phyloP scores from a whole-genome alignment of 2,329 filamentous ascomycete species.

The Parascedosporium putredinis region DNA sequence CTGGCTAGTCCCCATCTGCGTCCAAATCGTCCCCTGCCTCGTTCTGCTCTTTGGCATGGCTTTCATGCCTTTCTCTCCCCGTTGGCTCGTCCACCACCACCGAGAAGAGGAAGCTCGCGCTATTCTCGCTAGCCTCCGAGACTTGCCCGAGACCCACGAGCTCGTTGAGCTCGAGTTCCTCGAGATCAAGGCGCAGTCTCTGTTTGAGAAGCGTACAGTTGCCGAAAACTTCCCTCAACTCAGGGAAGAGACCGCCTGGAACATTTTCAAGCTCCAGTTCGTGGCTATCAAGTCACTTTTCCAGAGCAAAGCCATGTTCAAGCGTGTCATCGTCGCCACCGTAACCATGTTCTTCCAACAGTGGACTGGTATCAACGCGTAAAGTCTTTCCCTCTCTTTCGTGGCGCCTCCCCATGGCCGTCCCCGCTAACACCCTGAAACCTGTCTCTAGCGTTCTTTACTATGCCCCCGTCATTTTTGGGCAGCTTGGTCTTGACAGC shows the following conservation, averaged over 20 bases:
- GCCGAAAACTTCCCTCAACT: slow-evolving; percentile 59
- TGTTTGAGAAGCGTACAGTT: slow-evolving; percentile 65
- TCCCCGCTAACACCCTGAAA: slow-evolving; percentile 43
- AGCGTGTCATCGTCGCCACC: slow-evolving; percentile 52
- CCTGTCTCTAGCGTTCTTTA: slow-evolving; percentile 55
- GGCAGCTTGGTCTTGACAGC: slow-evolving; percentile 46
- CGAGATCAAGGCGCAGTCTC: slow-evolving; percentile 70
- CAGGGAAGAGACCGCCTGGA: slow-evolving; percentile 47
- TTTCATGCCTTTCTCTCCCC: slow-evolving; percentile 70
- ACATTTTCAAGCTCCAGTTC: slow-evolving; percentile 59
- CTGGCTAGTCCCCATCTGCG: slow-evolving; percentile 63
- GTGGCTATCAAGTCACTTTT: slow-evolving; percentile 57
- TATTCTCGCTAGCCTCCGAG: slow-evolving; percentile 54
- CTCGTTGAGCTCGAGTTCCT: slow-evolving; percentile 66
- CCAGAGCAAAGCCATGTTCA: slow-evolving; percentile 55
- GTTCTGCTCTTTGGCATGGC: slow-evolving; percentile 60
- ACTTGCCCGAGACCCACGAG: slow-evolving; percentile 50
- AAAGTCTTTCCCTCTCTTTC: no score
- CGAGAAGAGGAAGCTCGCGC: slow-evolving; percentile 57
- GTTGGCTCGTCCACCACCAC: slow-evolving; percentile 62
- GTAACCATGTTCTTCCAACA: slow-evolving; percentile 52
- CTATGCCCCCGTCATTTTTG: slow-evolving; percentile 62
- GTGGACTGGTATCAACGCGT: slow-evolving; percentile 11
- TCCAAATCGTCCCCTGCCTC: slow-evolving; percentile 59
- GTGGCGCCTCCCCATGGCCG: no score